Percentiles rank a stretch among this genome's conserved stretches.
Evolutionary conservation across 768 basidiomycete species (phyloP).

Genomic region (Termitomyces sp.): DNA sequence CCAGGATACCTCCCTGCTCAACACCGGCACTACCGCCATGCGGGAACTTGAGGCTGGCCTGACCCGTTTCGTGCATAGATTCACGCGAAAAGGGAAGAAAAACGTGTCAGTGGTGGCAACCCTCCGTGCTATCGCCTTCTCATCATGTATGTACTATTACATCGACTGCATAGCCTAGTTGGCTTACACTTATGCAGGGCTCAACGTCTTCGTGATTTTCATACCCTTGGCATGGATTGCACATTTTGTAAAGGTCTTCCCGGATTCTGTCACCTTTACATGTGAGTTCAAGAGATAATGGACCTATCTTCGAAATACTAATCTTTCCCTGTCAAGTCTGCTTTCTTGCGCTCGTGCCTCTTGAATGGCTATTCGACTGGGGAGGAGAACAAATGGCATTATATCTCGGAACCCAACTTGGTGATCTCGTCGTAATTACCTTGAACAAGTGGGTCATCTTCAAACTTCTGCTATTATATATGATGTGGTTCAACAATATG

Average conservation of each 20-base stretch:
- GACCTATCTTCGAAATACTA: background rate
- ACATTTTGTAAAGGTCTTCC: constrained; percentile 42
- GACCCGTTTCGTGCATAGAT: constrained; percentile 38
- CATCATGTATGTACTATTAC: constrained; percentile 40
- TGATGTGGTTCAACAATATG: background rate
- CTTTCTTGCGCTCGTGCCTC: constrained; percentile 63
- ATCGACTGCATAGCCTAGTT: background rate
- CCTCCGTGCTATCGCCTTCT: constrained; percentile 41
- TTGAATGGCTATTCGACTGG: constrained; percentile 66
- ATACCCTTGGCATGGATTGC: constrained; percentile 61
- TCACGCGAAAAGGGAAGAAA: constrained; percentile 42
- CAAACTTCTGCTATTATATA: background rate
- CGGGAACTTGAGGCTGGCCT: constrained; percentile 16
- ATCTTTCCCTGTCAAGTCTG: constrained; percentile 38
- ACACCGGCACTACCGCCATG: background rate
- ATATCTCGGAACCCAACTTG: constrained; percentile 59
- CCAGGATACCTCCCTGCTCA: background rate
- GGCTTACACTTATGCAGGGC: constrained; percentile 31
- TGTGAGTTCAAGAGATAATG: constrained; percentile 3
- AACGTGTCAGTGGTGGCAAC: constrained; percentile 42
- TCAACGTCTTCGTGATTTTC: constrained; percentile 55
- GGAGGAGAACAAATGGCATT: constrained; percentile 53
- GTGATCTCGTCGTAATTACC: constrained; percentile 52
- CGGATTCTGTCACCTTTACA: constrained; percentile 36
- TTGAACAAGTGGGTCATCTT: constrained; percentile 17